A percentile compares a stretch with the other conserved stretches of the same genome.
Conservation (phyloP, 2,329 filamentous ascomycete genomes). For the Xylariomycetidae sp. region DNA sequence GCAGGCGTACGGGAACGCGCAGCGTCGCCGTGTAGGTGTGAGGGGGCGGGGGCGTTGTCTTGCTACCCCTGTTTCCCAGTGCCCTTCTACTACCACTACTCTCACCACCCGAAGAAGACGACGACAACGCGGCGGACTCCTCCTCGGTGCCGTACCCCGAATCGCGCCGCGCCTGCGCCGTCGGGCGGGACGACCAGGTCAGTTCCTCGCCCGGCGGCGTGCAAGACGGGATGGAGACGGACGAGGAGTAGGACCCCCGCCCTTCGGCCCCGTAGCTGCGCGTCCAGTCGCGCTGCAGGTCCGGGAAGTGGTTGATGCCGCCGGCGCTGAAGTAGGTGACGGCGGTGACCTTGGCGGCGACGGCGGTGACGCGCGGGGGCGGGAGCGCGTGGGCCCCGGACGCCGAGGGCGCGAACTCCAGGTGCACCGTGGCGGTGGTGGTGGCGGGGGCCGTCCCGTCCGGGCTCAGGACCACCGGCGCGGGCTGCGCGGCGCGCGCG, state of each 20-base stretch:
- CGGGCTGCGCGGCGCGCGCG: constrained; percentile 36
- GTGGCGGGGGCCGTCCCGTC: constrained; percentile 39
- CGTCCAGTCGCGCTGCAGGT: constrained; percentile 42
- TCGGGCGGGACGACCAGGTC: constrained; percentile 30
- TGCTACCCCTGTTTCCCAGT: constrained; percentile 9
- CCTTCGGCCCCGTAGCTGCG: constrained; percentile 32
- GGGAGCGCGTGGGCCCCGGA: constrained; percentile 39
- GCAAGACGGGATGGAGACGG: constrained; percentile 30
- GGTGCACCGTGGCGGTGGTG: constrained; percentile 37
- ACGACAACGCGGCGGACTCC: constrained; percentile 13
- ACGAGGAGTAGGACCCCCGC: constrained; percentile 40
- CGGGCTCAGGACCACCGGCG: constrained; percentile 42
- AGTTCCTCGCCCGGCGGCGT: constrained; percentile 25
- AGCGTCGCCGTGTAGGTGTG: constrained; percentile 37
- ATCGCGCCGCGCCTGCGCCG: constrained; percentile 36
- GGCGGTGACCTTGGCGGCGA: constrained; percentile 45
- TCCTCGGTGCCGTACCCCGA: constrained; percentile 47
- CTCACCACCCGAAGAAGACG: not conserved
- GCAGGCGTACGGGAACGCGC: constrained; percentile 41
- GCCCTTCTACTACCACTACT: constrained; percentile 4
- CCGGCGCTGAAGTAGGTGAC: constrained; percentile 46
- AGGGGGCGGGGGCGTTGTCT: constrained; percentile 8
- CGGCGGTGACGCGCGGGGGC: constrained; percentile 31
- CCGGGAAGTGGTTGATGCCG: constrained; percentile 41
- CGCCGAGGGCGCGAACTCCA: constrained; percentile 42